Evolutionary conservation across 768 basidiomycete genomes (phyloP).

Genomic region (Hericium erinaceus): DNA sequence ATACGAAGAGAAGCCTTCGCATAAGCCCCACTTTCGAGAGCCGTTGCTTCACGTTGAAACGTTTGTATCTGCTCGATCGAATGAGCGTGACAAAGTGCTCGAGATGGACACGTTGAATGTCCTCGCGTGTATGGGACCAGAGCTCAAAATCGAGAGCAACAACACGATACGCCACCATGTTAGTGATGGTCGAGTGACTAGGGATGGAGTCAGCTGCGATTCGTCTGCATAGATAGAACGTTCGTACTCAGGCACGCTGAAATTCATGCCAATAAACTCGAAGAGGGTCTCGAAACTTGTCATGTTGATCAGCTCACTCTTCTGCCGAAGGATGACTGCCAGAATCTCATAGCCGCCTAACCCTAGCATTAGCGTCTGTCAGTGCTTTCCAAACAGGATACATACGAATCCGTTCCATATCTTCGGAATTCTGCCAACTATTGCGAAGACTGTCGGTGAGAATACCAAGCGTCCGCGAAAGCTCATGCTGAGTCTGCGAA

Average conservation of each 20-base stretch:
- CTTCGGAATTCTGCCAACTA: slow-evolving; percentile 91
- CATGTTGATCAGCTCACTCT: slow-evolving; percentile 68
- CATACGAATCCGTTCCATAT: slow-evolving; percentile 84
- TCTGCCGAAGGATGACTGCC: slow-evolving; percentile 59
- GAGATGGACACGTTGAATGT: slow-evolving; percentile 72
- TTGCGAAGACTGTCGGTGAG: slow-evolving; percentile 70
- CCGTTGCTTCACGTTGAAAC: slow-evolving; percentile 71
- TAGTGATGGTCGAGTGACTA: slow-evolving; percentile 77
- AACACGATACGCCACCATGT: slow-evolving; percentile 70
- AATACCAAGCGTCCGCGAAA: slow-evolving; percentile 64
- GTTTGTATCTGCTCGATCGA: slow-evolving; percentile 57
- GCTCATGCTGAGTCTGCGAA: slow-evolving; percentile 60
- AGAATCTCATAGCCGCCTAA: slow-evolving; percentile 86
- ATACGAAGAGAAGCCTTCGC: slow-evolving; percentile 68
- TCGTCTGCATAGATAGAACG: not conserved
- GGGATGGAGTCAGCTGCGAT: not conserved
- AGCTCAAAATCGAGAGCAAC: slow-evolving; percentile 87
- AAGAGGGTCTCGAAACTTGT: slow-evolving; percentile 78
- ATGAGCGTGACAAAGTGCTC: slow-evolving; percentile 77
- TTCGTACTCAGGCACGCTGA: slow-evolving; percentile 69
- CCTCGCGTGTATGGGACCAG: slow-evolving; percentile 64
- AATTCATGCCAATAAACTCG: slow-evolving; percentile 79
- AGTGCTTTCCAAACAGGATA: slow-evolving; percentile 7
- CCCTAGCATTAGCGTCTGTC: not conserved
- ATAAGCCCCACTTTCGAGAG: slow-evolving; percentile 64